Percentiles rank a stretch among this genome's conserved stretches.
Conservation (phyloP, 208 protist species). For the Crithidia thermophila region DNA sequence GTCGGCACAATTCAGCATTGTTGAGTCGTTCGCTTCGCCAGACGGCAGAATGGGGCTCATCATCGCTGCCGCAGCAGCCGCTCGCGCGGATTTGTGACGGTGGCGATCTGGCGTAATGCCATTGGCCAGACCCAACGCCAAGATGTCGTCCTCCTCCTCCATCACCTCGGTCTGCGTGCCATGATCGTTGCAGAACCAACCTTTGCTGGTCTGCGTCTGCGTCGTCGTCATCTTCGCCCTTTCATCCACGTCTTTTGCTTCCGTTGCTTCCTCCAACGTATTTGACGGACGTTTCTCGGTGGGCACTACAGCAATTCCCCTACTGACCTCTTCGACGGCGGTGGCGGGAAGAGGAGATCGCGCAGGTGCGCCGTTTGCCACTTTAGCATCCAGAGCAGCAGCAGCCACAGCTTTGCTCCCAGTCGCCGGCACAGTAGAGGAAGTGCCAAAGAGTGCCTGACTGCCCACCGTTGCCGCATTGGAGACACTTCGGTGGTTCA, state of each 20-base stretch:
- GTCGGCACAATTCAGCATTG: slow-evolving; percentile 3
- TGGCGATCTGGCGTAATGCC: too few relatives aligned
- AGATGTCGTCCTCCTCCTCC: background rate
- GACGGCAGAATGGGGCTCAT: slow-evolving; percentile 19
- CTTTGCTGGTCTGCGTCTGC: slow-evolving; percentile 20
- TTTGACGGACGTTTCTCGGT: too few relatives aligned
- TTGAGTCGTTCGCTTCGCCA: slow-evolving; percentile 8
- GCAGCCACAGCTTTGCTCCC: too few relatives aligned
- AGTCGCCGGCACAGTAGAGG: background rate
- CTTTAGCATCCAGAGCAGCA: too few relatives aligned
- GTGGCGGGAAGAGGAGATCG: too few relatives aligned
- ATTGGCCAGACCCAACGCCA: too few relatives aligned
- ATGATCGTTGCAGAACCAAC: slow-evolving; percentile 26
- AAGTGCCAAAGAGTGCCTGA: slow-evolving; percentile 6
- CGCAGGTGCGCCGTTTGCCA: too few relatives aligned
- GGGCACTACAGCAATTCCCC: too few relatives aligned
- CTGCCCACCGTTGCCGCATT: slow-evolving; percentile 41
- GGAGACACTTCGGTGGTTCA: slow-evolving; percentile 24
- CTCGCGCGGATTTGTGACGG: too few relatives aligned
- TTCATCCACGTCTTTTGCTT: background rate
- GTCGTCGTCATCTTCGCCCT: background rate
- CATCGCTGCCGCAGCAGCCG: slow-evolving; percentile 7
- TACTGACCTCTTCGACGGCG: too few relatives aligned
- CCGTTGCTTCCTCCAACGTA: too few relatives aligned
- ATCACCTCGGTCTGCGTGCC: slow-evolving; percentile 30